Base-by-base conservation (phyloP, 2,329 filamentous ascomycete species). In the Sarocladiaceae sp. region DNA sequence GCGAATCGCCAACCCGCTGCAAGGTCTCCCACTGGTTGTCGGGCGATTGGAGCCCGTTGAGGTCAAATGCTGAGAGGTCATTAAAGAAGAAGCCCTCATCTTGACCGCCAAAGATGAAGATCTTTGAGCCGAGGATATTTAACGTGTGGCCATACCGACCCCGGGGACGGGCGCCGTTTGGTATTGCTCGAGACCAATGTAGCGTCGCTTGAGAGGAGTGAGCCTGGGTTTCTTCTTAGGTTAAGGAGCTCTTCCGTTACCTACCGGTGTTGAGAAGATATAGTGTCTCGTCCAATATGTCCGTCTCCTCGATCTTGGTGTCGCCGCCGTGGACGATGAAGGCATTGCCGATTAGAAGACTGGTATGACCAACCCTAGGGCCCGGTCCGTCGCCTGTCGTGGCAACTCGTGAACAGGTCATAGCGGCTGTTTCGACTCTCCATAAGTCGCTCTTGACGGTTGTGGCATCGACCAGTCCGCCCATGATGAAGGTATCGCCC, bases 261-360 rank as follows among this genome's bases (percentile, higher is more conserved):
- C 68, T 74, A 97, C 93, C 96, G 41, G 93, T 98, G 67, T 98
- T 98, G 43, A 98, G 74, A 42, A 98, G 76, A 65, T 98, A 98
- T 11, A 98, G 71, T 0, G 93, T 97, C 66, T 98, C 91, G 57
- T 98, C 93, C 47, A 98, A 70, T 40, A 87, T 75, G 64, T 98
- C 93, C 23, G 81, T 80, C 58, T 97, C 93, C 45, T 96, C 89
- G 60, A 95, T 85, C 66, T 98, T 98, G 43, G 93, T 98, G 63
- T 98, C 94, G 59, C 93, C 93, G 40, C 93, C 94, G 59, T 97
- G 98, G 11, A 98, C 93, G 54, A 98, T 98, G 62, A 97, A 98
- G 1, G 93, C 93, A 65, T 98, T 98, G 47, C 94, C 94, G 44
- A 98, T 93, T 13, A 98, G 74, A 57, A 98, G 72, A 70, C 90